Base-by-base conservation (phyloP, 2,329 filamentous ascomycete genomes). In the Paecilomyces variotii region DNA sequence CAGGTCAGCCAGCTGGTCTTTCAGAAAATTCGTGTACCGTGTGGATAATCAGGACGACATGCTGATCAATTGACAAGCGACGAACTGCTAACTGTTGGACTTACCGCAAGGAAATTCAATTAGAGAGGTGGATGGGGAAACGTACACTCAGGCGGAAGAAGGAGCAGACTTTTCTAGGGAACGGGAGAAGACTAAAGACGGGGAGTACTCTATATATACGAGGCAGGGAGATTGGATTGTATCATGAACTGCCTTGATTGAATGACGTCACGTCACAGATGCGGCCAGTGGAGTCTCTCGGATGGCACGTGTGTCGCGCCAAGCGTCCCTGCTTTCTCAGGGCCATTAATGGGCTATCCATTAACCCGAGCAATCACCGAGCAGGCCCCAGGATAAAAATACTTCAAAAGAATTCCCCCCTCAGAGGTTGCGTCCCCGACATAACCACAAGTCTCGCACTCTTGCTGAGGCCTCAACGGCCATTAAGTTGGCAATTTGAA, bases 241-340 rank as follows among this genome's bases (percentile, higher is more conserved):
- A 28, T 52, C 50, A 52, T 52, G 50, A 28, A 28, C 50, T 52
- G 50, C 50, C 50, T 52, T 27, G 50, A 28, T 28, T 52, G 50
- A 52, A 7, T 12, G 67, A 69, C 69, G 71, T 71, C 67, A 70
- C 67, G 68, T 70, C 69, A 70, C 68, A 58, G 65, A 69, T 65
- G 57, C 58, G 54, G 55, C 28, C 32, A n/a, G 50, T 53, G 34
- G 51, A 57, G 56, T 64, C 28, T 58, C 58, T 58, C 58, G 63
- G 59, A 63, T 54, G 57, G 59, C 57, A 56, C 60, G 59, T 55
- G 60, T 56, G 57, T 5, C 50, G 25, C 25, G 50, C 50, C 50
- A 52, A 52, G 50, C 7, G 19, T 26, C 25, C n/a, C 49, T 39
- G 35, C 39, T 45, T 45, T 45, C 30, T 32, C 39, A 45, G n/a